These are phyloP conservation scores for Salix udensis DNA, from an alignment of 345 rosid genomes.

Conservation along the genomic window DNA sequence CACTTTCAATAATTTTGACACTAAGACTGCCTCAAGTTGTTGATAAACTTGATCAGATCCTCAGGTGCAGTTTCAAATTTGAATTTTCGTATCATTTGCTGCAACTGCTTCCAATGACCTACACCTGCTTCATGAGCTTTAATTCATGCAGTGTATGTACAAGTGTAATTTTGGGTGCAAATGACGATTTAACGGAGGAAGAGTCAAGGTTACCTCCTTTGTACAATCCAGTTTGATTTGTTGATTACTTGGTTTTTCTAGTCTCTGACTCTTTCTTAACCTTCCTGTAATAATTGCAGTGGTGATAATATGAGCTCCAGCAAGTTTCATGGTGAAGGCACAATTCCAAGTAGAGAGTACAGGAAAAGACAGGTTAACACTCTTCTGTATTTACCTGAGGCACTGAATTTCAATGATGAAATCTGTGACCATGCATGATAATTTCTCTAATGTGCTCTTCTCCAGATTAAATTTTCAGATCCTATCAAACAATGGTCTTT, in stretches of 20 bases:
- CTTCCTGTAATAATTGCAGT: slow-evolving; percentile 34
- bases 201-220: slow-evolving; percentile 62
- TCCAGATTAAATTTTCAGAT: slow-evolving; percentile 71
- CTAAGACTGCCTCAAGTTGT: slow-evolving; percentile 89
- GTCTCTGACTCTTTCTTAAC: background rate
- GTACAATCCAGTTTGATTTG: background rate
- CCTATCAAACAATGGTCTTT: slow-evolving; percentile 75
- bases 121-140: background rate
- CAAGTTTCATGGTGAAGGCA: slow-evolving; percentile 55
- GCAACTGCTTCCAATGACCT: background rate
- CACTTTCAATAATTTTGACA: slow-evolving; percentile 83
- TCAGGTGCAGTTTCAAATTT: slow-evolving; percentile 47
- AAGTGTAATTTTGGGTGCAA: slow-evolving; percentile 72
- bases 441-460: background rate
- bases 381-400: background rate
- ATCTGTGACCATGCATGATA: background rate
- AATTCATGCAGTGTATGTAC: slow-evolving; percentile 65
- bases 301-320: slow-evolving; percentile 60
- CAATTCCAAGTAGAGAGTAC: slow-evolving; percentile 70
- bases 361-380: slow-evolving; percentile 71
- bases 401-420: background rate
- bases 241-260: background rate
- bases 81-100: background rate
- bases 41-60: slow-evolving; percentile 85
- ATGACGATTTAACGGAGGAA: slow-evolving; percentile 64